phyloP scores from a whole-genome alignment of 345 rosid species.

The Noccaea bulbosa region DNA sequence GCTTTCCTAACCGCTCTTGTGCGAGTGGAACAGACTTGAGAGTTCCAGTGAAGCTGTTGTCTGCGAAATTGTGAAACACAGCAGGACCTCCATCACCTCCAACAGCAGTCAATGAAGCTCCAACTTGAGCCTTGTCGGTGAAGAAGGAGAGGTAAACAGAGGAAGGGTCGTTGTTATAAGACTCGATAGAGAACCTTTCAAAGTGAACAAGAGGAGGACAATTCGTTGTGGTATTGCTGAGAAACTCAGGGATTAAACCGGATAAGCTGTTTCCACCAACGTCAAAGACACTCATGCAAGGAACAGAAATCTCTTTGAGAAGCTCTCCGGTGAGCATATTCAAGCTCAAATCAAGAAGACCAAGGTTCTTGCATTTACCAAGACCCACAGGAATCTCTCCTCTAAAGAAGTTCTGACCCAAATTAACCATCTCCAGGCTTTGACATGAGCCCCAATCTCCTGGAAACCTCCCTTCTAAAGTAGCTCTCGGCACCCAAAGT shows the following conservation, averaged over 20 bases:
- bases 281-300: conserved; percentile 86
- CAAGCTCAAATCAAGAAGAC: conserved; percentile 70
- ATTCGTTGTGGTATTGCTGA: conserved; percentile 32
- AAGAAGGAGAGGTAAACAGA: conserved; percentile 65
- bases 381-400: conserved; percentile 62
- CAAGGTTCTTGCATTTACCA: conserved; percentile 64
- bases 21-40: conserved; percentile 58
- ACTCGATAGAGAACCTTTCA: conserved; percentile 38
- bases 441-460: conserved; percentile 76
- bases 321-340: conserved; percentile 72
- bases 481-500: conserved; percentile 89
- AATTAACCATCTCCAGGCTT: conserved; percentile 76
- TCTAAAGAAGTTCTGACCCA: conserved; percentile 71
- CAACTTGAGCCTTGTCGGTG: conserved; percentile 50
- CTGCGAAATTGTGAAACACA: conserved; percentile 71
- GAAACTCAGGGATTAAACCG: conserved; percentile 72
- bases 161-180: conserved; percentile 40
- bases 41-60: conserved; percentile 74
- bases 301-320: conserved; percentile 57
- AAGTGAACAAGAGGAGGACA: conserved; percentile 56
- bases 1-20: conserved; percentile 59
- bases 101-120: conserved; percentile 37
- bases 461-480: conserved; percentile 64
- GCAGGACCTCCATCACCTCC: conserved; percentile 50
- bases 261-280: conserved; percentile 67